Evolutionary conservation across 2,329 filamentous ascomycete genomes (phyloP), one percentile per base, ranked within the genome.

Genomic region (Immersiporthe knoxdaviesiana): DNA sequence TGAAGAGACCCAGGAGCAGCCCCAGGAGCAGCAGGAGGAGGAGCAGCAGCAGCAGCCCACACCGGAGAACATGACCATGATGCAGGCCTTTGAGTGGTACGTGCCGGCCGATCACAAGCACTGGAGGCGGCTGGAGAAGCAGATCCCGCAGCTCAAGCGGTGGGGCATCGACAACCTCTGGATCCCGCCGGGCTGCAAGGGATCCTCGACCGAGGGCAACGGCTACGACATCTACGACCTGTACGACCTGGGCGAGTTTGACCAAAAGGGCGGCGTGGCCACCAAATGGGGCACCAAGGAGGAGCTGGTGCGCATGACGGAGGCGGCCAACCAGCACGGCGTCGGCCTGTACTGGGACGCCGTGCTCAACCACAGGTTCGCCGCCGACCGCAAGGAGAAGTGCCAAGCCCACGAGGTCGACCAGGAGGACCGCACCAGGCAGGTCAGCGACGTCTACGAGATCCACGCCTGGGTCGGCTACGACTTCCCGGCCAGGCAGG

Each of bases 1-100:
- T 16, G 41, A 47, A 21, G 41, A 47, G 7, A 39, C 37, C 18
- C 41, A 47, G 41, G 16, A 47, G 18, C 44, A 47, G 44, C 44
- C n/a, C 18, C 44, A 47, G 44, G 5, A 47, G 44, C 18, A 47
- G 66, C 6, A 41, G 27, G n/a, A 47, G 44, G 18, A 47, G 44
- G 5, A 47, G 44, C 18, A 47, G 66, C 6, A 41, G 27, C 69
- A 71, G 60, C 39, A 72, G 59, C 70, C 74, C 16, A 76, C 81
- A 1, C 77, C 79, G 18, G 81, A 84, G 74, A 86, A 86, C 72
- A 80, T 80, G 75, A 85, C 87, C 65, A 86, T 92, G 79, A 84
- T 92, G 77, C 90, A 93, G 79, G 88, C 84, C 18, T 92, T 92
- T 75, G 91, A 93, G 81, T 93, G 91, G 91, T 89, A 92, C 74